A percentile compares a stretch with the other conserved stretches of the same genome.
phyloP scores from a whole-genome alignment of 2,329 filamentous ascomycete genomes.

The Fusarium duplospermum region DNA sequence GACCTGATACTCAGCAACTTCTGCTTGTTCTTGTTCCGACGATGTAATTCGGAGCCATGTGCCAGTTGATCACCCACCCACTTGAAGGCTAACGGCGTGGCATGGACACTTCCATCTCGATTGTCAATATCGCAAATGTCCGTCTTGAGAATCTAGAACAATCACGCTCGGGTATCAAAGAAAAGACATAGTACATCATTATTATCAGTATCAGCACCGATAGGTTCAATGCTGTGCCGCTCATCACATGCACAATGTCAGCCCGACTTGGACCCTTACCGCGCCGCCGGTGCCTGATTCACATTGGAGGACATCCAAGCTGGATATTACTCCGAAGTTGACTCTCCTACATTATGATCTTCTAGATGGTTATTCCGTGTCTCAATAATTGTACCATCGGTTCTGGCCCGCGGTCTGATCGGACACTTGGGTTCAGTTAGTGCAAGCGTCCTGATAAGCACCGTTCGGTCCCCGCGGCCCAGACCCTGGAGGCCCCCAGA shows the following conservation, averaged over 20 bases:
- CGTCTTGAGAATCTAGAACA: neutral
- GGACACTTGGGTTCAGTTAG: constrained; percentile 50
- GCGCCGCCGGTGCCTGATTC: neutral
- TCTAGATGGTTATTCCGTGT: neutral
- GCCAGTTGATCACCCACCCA: neutral
- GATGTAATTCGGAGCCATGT: neutral
- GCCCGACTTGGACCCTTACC: neutral
- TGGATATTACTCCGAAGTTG: neutral
- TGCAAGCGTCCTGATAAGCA: constrained; percentile 52
- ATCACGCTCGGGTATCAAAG: neutral
- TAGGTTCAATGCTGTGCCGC: neutral
- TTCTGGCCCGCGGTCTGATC: constrained; percentile 16
- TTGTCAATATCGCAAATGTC: neutral
- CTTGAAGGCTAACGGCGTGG: neutral
- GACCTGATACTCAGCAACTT: neutral
- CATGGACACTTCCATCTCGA: neutral
- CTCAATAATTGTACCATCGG: neutral
- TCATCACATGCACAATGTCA: neutral
- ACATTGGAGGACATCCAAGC: neutral
- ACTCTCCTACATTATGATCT: neutral
- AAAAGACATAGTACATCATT: neutral
- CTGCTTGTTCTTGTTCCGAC: neutral
- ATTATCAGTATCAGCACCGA: neutral
- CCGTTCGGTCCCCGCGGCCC: constrained; percentile 3
- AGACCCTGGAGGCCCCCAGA: constrained; percentile 1